These are phyloP conservation scores for Ophiostoma quercus DNA, from an alignment of 2,329 filamentous ascomycete species.

Conservation along the genomic window DNA sequence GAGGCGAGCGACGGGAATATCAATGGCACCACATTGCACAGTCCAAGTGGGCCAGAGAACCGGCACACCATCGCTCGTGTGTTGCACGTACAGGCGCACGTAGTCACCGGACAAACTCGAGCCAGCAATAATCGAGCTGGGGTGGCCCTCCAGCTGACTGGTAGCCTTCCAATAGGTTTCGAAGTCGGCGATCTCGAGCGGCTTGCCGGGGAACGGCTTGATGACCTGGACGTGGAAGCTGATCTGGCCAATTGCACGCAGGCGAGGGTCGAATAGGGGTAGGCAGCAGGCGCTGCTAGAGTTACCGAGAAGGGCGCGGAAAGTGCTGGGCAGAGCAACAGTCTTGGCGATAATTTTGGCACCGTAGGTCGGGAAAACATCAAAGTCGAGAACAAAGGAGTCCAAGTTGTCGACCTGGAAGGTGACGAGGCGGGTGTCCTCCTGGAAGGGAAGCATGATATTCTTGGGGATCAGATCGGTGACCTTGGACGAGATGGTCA, in stretches of 20 bases:
- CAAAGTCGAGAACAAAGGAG: conserved; percentile 90
- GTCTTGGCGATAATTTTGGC: conserved; percentile 97
- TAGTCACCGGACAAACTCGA: conserved; percentile 97
- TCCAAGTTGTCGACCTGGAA: conserved; percentile 95
- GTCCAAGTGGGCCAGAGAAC: conserved; percentile 86
- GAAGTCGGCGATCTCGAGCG: conserved; percentile 94
- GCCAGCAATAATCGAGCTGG: conserved; percentile 83
- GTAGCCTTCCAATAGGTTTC: conserved; percentile 99
- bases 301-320: conserved; percentile 68
- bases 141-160: conserved; percentile 80
- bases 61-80: conserved; percentile 80
- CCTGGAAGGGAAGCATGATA: conserved; percentile 89
- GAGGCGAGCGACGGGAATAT: conserved; percentile 75
- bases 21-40: conserved; percentile 62
- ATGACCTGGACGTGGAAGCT: conserved; percentile 94
- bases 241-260: conserved; percentile 88
- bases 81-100: conserved; percentile 82
- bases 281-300: conserved; percentile 74
- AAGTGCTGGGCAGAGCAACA: conserved; percentile 81
- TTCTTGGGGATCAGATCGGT: conserved; percentile 96
- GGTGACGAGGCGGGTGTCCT: conserved; percentile 87
- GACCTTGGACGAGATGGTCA: conserved; percentile 94
- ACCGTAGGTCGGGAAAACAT: conserved; percentile 95
- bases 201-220: conserved; percentile 87
- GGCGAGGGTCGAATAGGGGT: conserved; percentile 84